Evolutionary conservation across 2,329 filamentous ascomycete species (phyloP).

Genomic region (Botryotinia convoluta): DNA sequence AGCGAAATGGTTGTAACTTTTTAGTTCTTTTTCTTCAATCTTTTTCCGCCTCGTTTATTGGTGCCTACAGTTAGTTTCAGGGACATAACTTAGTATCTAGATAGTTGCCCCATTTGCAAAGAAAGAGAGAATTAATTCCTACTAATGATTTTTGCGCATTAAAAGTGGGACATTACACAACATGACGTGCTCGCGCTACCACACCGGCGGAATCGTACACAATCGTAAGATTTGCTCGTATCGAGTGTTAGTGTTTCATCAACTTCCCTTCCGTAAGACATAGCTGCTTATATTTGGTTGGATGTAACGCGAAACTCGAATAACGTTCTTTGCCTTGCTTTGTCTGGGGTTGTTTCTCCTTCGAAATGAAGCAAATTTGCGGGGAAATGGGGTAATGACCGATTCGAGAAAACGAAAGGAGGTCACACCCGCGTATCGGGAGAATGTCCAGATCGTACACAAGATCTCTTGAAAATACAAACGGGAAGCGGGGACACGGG

Average conservation of each 20-base stretch:
- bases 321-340: not conserved
- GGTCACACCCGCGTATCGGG: not conserved
- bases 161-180: not conserved
- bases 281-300: not conserved
- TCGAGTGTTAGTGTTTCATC: constrained; percentile 4
- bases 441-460: constrained; percentile 7
- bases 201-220: constrained; percentile 5
- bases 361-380: not conserved
- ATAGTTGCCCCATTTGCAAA: constrained; percentile 5
- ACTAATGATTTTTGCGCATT: not conserved
- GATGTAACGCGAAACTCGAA: not conserved
- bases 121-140: not conserved
- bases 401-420: constrained; percentile 1
- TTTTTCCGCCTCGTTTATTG: constrained; percentile 17
- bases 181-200: constrained; percentile 13
- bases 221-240: constrained; percentile 17
- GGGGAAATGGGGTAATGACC: not conserved
- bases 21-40: constrained; percentile 22
- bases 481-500: not conserved
- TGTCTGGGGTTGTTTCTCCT: not conserved
- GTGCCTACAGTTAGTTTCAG: constrained; percentile 8
- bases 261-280: constrained; percentile 13
- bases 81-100: constrained; percentile 14
- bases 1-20: constrained; percentile 20
- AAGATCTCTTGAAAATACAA: not conserved